Percentiles rank a stretch among this genome's conserved stretches.
phyloP scores from a whole-genome alignment of 495 filamentous ascomycete species.

The Aspergillus sclerotiicarbonarius region DNA sequence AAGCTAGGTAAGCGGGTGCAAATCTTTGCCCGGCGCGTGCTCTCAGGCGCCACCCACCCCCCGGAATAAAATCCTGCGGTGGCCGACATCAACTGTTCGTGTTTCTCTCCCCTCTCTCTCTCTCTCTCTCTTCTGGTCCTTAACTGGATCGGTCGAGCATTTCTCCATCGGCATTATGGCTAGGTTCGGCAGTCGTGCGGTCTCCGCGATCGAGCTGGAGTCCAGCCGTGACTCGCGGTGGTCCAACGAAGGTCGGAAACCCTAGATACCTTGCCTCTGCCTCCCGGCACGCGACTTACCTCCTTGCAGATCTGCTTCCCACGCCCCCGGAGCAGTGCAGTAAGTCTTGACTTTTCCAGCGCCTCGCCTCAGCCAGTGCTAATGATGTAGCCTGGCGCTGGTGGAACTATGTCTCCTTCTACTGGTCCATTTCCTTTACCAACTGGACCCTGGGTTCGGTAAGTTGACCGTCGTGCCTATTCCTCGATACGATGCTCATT shows the following conservation, averaged over 20 bases:
- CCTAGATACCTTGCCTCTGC: neutral
- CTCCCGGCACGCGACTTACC: neutral
- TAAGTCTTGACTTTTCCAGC: slow-evolving; percentile 3
- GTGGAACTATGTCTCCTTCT: slow-evolving; percentile 42
- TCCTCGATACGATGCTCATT: neutral
- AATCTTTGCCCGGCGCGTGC: neutral
- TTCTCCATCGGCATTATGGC: neutral
- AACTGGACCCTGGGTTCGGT: slow-evolving; percentile 41
- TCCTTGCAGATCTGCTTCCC: slow-evolving; percentile 15
- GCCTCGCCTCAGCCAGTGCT: neutral
- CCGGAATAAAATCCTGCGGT: slow-evolving; percentile 5
- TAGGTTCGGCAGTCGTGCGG: neutral
- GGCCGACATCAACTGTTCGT: neutral
- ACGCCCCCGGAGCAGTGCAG: slow-evolving; percentile 15
- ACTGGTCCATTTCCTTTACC: slow-evolving; percentile 37
- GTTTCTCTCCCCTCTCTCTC: neutral
- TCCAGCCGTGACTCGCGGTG: slow-evolving; percentile 6
- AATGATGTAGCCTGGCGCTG: slow-evolving; percentile 27
- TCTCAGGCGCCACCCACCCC: neutral
- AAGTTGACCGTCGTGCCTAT: neutral
- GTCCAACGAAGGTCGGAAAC: slow-evolving; percentile 5
- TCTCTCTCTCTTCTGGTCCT: neutral
- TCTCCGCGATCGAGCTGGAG: slow-evolving; percentile 2
- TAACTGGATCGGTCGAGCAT: neutral
- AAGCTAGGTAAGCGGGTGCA: neutral